These are phyloP conservation scores for Pittosporum tobira DNA, from an alignment of 129 eudicot genomes.

Conservation along the genomic window DNA sequence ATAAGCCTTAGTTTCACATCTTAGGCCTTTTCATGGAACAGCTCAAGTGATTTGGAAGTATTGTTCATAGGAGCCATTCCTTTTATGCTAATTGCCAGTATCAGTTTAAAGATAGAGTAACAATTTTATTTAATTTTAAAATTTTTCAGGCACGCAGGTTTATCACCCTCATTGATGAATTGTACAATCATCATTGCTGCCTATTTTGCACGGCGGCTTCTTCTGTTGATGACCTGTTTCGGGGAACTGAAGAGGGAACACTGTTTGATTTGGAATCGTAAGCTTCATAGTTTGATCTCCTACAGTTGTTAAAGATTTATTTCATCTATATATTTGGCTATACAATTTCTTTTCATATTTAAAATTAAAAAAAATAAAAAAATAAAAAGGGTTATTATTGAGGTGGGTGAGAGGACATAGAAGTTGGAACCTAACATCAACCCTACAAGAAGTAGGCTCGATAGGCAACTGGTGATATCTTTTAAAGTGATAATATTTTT, in stretches of 20 bases:
- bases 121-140: not conserved
- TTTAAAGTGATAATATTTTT: no score
- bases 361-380: no score
- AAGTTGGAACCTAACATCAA: no score
- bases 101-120: not conserved
- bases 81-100: not conserved
- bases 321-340: not conserved
- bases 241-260: constrained; percentile 94
- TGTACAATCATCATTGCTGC: constrained; percentile 90
- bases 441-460: no score
- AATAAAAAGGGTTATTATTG: no score
- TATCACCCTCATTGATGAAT: constrained; percentile 86
- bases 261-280: constrained; percentile 90
- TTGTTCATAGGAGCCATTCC: not conserved
- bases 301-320: not conserved
- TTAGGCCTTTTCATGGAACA: no score
- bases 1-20: no score
- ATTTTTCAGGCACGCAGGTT: constrained; percentile 87
- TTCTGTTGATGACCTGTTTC: constrained; percentile 82
- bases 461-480: no score
- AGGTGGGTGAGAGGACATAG: no score
- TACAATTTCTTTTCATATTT: not conserved
- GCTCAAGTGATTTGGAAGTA: no score
- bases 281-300: constrained; percentile 7
- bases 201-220: constrained; percentile 74